These are phyloP conservation scores for Ustilago bromivora DNA, from an alignment of 1,284 basidiomycete genomes.

Conservation along the genomic window DNA sequence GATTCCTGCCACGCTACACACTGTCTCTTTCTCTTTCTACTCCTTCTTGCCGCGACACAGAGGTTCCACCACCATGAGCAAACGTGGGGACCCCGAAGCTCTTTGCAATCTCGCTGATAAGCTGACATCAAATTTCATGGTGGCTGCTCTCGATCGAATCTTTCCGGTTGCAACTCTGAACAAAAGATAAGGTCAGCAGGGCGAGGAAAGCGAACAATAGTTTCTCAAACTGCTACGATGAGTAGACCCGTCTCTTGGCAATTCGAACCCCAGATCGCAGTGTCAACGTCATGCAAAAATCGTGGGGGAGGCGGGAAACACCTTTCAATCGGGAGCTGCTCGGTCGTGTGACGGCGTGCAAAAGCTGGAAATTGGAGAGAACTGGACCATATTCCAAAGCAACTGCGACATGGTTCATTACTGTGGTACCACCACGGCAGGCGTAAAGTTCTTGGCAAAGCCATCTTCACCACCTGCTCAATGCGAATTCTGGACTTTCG, in stretches of 20 bases:
- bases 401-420: not conserved
- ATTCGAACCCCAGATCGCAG: not conserved
- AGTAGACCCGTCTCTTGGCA: constrained; percentile 3
- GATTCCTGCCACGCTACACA: not conserved
- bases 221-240: not conserved
- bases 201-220: constrained; percentile 1
- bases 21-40: not conserved
- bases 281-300: not conserved
- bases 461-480: not conserved
- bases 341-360: constrained; percentile 23
- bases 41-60: not conserved
- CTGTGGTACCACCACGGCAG: not conserved
- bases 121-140: not conserved
- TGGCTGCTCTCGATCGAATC: not conserved
- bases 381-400: not conserved
- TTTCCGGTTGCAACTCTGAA: not conserved
- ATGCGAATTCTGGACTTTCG: not conserved
- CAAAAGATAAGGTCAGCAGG: not conserved
- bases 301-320: no score
- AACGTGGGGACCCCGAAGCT: constrained; percentile 8
- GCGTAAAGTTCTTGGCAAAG: constrained; percentile 3
- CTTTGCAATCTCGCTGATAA: not conserved
- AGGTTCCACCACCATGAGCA: not conserved
- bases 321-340: constrained; percentile 8
- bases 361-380: not conserved